phyloP scores from a whole-genome alignment of 495 filamentous ascomycete genomes.

The Lophium mytilinum region DNA sequence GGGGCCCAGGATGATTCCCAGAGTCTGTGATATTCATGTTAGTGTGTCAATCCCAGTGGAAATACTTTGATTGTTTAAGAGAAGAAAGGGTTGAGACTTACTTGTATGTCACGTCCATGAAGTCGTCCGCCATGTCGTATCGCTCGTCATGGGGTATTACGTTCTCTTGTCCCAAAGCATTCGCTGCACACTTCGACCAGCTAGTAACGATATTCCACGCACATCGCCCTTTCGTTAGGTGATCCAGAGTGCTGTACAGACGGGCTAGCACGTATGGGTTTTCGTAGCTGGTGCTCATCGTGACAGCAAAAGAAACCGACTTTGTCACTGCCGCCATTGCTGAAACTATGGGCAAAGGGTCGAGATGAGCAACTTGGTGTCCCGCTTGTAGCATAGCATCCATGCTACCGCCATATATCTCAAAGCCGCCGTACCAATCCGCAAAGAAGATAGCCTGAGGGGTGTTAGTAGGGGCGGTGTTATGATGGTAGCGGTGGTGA shows the following conservation, averaged over 20 bases:
- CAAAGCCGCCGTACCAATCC: constrained; percentile 8
- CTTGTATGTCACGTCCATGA: constrained; percentile 2
- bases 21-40: background rate
- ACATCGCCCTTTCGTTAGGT: background rate
- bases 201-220: constrained; percentile 3
- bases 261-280: background rate
- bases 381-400: constrained; percentile 1
- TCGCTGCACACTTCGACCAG: background rate
- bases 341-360: background rate
- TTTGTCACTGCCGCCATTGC: constrained; percentile 3
- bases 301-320: background rate
- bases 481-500: too few species aligned
- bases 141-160: background rate
- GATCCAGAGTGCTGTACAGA: background rate
- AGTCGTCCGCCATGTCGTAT: background rate
- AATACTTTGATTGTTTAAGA: too few species aligned
- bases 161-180: background rate
- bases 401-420: constrained; percentile 4
- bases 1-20: constrained; percentile 4
- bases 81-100: background rate
- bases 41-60: background rate
- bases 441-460: constrained; percentile 4
- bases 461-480: too few species aligned
- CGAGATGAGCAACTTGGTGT: constrained; percentile 4
- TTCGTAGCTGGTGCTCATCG: background rate